Conservation (phyloP, 1,284 basidiomycete species). For the Cutaneotrichosporon dermatis region DNA sequence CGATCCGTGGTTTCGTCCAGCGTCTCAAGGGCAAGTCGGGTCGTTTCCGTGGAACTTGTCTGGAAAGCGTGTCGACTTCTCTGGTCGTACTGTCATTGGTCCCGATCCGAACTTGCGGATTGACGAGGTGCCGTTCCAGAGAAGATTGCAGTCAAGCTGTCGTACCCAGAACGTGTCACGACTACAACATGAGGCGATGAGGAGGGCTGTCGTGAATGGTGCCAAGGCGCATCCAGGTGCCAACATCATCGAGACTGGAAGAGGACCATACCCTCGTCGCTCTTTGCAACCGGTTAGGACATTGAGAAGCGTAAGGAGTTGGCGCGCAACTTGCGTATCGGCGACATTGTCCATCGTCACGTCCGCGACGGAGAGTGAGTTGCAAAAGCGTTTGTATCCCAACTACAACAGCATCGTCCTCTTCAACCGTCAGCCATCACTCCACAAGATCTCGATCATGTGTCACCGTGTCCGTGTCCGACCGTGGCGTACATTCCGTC, state of each 20-base stretch:
- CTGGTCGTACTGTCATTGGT: slow-evolving; percentile 95
- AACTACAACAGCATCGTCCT: slow-evolving; percentile 65
- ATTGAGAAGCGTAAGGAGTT: slow-evolving; percentile 32
- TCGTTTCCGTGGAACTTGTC: slow-evolving; percentile 98
- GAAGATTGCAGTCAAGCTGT: slow-evolving; percentile 90
- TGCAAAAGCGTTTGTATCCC: background rate
- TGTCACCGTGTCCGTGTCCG: slow-evolving; percentile 87
- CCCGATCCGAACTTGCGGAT: slow-evolving; percentile 97
- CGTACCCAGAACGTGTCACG: slow-evolving; percentile 95
- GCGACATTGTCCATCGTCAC: slow-evolving; percentile 57
- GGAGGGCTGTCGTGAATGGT: slow-evolving; percentile 79
- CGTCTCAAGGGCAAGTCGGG: slow-evolving; percentile 98
- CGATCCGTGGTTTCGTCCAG: slow-evolving; percentile 95
- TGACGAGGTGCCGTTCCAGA: slow-evolving; percentile 95
- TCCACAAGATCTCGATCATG: slow-evolving; percentile 99
- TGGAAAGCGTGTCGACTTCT: slow-evolving; percentile 99
- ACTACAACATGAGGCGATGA: slow-evolving; percentile 80
- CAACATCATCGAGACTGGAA: slow-evolving; percentile 72
- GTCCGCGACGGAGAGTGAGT: slow-evolving; percentile 83
- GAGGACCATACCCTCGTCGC: slow-evolving; percentile 19
- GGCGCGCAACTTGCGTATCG: slow-evolving; percentile 43
- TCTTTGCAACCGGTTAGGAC: slow-evolving; percentile 33
- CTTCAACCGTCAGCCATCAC: slow-evolving; percentile 97
- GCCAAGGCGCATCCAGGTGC: slow-evolving; percentile 91
- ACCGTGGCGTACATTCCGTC: slow-evolving; percentile 94